Evolutionary conservation across 1,284 basidiomycete genomes (phyloP), one percentile per base, ranked within the genome.

Genomic region (Ganoderma lingzhi): DNA sequence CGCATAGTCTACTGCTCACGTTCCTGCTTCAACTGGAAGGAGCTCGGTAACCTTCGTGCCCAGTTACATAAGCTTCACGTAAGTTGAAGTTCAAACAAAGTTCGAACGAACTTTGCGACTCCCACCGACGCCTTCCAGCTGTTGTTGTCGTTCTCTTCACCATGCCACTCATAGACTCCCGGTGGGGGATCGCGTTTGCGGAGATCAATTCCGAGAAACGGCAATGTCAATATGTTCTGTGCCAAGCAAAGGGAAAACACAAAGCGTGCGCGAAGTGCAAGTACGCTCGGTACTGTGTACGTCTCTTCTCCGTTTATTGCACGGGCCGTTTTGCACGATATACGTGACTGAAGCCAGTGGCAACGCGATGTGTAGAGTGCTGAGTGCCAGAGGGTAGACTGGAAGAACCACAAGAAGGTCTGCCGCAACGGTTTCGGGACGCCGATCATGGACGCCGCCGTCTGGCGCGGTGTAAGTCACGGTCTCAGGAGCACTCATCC

Each of bases 321-420:
- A 17, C 53, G 30, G 5, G 8, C 10, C 19, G 10, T n/a, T 8
- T 6, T 5, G 6, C 12, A 23, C 6, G 48, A 5, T n/a, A 14
- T 28, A 51, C 23, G 23, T 23, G 23, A 23, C 48, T 53, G 23
- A 53, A 28, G n/a, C 48, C 12, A 12, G n/a, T 9, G 23, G 19
- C 23, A 28, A n/a, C 9, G 8, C 6, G 2, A 6, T 45, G 28
- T 23, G 19, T 32, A 59, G 56, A 59, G 56, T 32, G 35, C 35
- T 10, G 56, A 58, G 56, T 58, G 55, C 35, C 56, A 58, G n/a
- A 37, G 19, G 17, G 19, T 19, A 39, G 56, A 58, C 56, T 58
- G 56, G 56, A 35, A 35, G 56, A 17, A 58, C 3, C 56, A 58
- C 56, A 58, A 58, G 56, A 35, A 58, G 9, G 35, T 39, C 35